A percentile compares a stretch with the other conserved stretches of the same genome.
phyloP scores from a whole-genome alignment of 306 rosid genomes.

The Oemleria cerasiformis region DNA sequence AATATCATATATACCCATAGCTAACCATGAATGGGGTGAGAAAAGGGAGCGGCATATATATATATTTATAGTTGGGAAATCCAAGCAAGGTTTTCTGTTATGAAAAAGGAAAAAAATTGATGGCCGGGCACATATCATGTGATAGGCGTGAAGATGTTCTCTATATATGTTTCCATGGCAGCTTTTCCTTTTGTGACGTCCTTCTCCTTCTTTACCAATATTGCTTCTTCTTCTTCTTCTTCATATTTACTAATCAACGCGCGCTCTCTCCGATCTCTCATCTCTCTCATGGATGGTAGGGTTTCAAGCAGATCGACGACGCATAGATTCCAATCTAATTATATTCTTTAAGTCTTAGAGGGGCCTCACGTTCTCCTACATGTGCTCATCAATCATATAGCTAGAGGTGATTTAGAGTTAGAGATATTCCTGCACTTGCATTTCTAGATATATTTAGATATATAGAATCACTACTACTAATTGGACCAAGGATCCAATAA shows the following conservation, averaged over 20 bases:
- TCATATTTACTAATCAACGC: no score
- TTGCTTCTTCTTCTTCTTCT: not conserved
- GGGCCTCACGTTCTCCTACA: conserved; percentile 51
- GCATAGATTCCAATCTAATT: conserved; percentile 41
- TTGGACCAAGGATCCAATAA: not conserved
- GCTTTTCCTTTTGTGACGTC: conserved; percentile 72
- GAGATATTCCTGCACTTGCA: conserved; percentile 21
- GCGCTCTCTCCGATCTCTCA: no score
- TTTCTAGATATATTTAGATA: no score
- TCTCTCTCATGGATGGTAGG: no score
- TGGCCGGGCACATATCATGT: conserved; percentile 55
- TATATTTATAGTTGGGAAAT: conserved; percentile 53
- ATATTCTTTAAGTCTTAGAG: conserved; percentile 21
- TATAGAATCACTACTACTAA: no score
- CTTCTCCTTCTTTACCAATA: conserved; percentile 22
- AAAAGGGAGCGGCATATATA: not conserved
- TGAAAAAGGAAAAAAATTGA: conserved; percentile 15
- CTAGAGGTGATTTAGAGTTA: no score
- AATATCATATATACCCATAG: not conserved
- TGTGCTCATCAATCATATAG: conserved; percentile 51
- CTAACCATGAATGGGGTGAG: conserved; percentile 14
- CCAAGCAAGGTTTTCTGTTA: conserved; percentile 28
- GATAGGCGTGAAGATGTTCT: conserved; percentile 73
- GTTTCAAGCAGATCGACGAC: no score
- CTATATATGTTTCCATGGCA: conserved; percentile 45